phyloP scores from a whole-genome alignment of 257 asterid species.

The Capsicum rhomboideum region DNA sequence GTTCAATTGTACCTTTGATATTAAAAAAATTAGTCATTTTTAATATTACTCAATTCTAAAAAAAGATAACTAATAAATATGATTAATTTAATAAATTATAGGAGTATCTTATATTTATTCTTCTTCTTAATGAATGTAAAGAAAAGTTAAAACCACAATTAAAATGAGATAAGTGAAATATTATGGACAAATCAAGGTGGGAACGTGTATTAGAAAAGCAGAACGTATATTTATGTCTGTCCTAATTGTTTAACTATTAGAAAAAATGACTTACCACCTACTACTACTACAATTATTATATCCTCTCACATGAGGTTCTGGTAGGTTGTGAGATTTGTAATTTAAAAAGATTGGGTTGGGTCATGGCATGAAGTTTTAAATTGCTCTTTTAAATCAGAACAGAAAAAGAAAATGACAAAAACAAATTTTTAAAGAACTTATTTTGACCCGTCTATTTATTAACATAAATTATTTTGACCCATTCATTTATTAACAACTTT shows the following conservation, averaged over 20 bases:
- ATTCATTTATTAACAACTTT: not conserved
- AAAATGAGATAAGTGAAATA: not conserved
- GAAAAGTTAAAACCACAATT: not conserved
- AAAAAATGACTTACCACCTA: not conserved
- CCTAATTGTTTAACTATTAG: not conserved
- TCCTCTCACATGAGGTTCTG: too few relatives aligned
- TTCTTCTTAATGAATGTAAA: not conserved
- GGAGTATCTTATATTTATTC: not conserved
- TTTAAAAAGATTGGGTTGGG: not conserved
- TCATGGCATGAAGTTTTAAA: not conserved
- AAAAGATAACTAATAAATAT: not conserved
- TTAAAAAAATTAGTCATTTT: not conserved
- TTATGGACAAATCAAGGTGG: not conserved
- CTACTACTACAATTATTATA: not conserved
- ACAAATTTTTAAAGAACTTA: too few relatives aligned
- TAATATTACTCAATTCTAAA: too few relatives aligned
- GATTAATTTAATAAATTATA: not conserved
- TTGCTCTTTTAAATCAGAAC: not conserved
- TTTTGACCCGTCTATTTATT: too few relatives aligned
- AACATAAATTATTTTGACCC: too few relatives aligned
- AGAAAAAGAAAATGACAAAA: not conserved
- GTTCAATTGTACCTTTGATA: not conserved
- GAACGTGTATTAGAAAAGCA: not conserved
- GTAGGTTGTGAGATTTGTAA: too few relatives aligned
- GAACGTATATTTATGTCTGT: not conserved